A percentile compares a stretch with the other conserved stretches of the same genome.
These are phyloP conservation scores for Leccinum subrobustum DNA, from an alignment of 1,284 basidiomycete genomes.

Conservation along the genomic window DNA sequence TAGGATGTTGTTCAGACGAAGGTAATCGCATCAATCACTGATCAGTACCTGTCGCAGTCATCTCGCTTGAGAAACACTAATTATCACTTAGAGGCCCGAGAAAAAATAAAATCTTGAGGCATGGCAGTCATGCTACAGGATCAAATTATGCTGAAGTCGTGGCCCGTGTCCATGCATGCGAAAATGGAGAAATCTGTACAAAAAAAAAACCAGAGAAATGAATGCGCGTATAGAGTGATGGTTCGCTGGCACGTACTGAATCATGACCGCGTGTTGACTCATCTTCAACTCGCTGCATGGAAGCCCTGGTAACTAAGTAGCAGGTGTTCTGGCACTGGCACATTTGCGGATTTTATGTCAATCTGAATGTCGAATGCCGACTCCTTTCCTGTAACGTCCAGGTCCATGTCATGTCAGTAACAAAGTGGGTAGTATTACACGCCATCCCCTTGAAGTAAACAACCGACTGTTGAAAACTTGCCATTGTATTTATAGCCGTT, in stretches of 20 bases:
- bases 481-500: background rate
- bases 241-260: slow-evolving; percentile 13
- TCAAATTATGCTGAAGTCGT: slow-evolving; percentile 50
- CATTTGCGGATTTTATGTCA: slow-evolving; percentile 3
- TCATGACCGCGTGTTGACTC: slow-evolving; percentile 26
- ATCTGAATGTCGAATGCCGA: background rate
- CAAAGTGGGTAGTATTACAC: background rate
- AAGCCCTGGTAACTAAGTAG: too few relatives aligned
- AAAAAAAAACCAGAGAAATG: slow-evolving; percentile 27
- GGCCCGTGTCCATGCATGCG: slow-evolving; percentile 46
- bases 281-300: slow-evolving; percentile 25
- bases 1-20: slow-evolving; percentile 20
- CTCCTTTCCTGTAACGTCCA: slow-evolving; percentile 1
- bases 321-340: background rate
- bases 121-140: slow-evolving; percentile 46
- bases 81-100: slow-evolving; percentile 48
- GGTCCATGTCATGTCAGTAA: slow-evolving; percentile 1
- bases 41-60: slow-evolving; percentile 42
- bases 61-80: slow-evolving; percentile 41
- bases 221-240: background rate
- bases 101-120: slow-evolving; percentile 60
- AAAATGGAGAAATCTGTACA: slow-evolving; percentile 52
- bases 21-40: slow-evolving; percentile 48
- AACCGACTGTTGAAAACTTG: background rate
- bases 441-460: slow-evolving; percentile 3